Evolutionary conservation across 2,329 filamentous ascomycete genomes (phyloP), one percentile per base, ranked within the genome.

Genomic region (Penicillium sp.): DNA sequence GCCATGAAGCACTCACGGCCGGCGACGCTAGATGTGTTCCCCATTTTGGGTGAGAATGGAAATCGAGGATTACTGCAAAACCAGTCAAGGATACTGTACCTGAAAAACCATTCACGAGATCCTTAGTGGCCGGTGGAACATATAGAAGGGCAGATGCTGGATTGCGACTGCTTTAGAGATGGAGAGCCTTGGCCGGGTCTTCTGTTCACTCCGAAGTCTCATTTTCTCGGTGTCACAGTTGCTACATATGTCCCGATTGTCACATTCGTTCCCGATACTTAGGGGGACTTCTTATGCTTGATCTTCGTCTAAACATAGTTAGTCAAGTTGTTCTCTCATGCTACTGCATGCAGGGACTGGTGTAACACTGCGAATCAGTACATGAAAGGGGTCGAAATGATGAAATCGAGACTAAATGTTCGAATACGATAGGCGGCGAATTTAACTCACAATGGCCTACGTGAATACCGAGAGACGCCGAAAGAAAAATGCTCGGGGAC

Each of bases 1-100:
- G 57, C 51, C 22, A 61, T 40, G 10, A 63, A 45, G 38, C 61
- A 63, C 34, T 49, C 51, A 21, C 51, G 57, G 13, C 57, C 54
- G 17, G 51, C 8, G 6, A 54, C 41, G 42, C 59, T 61, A 15
- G 47, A 43, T 40, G 45, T 19, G 13, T 50, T 47, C 2, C 59
- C 59, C 59, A 61, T 61, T 17, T 12, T 49, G 43, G 1, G 24
- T 24, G 13, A 22, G 21, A 29, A 31, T 19, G 1, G n/a, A 31
- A 28, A 42, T 13, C 8, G 10, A 33, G 12, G 17, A 4, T 26
- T 9, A 21, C 2, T 28, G 5, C 26, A 1, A 13, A 31, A 6
- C 22, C 5, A 7, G 6, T 5, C 15, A 22, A 17, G 4, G 17
- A 15, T 19, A 45, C 7, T 9, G 17, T 7, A 45, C 8, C 17